Evolutionary conservation across 2,329 filamentous ascomycete species (phyloP).

Genomic region (Grosmannia serpens): DNA sequence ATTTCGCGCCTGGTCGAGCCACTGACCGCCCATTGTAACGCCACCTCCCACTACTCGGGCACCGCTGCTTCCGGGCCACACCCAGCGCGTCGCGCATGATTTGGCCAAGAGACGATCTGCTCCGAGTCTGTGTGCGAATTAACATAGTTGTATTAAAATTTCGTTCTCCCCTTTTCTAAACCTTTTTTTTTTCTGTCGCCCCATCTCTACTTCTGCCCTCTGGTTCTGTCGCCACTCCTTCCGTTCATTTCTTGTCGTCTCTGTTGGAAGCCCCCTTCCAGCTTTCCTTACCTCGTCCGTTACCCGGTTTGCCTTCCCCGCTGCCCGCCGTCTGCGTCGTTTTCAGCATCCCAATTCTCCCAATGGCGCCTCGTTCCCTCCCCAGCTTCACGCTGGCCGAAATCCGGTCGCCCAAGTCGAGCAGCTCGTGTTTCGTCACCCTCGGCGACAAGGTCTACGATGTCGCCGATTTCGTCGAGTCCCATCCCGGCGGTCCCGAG

Average conservation of each 20-base stretch:
- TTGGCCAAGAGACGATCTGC: neutral
- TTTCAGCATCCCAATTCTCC: neutral
- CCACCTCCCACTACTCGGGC: neutral
- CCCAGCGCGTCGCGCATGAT: neutral
- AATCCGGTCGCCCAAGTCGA: slow-evolving; percentile 67
- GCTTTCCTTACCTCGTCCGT: neutral
- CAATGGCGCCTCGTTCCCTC: slow-evolving; percentile 70
- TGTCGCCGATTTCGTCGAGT: slow-evolving; percentile 78
- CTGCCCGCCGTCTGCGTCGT: neutral
- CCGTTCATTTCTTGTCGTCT: neutral
- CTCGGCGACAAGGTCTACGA: slow-evolving; percentile 88
- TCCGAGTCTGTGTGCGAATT: too few relatives aligned
- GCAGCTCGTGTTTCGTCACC: slow-evolving; percentile 84
- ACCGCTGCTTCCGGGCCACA: neutral
- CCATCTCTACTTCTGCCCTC: neutral
- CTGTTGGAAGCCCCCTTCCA: neutral
- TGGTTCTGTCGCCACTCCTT: neutral
- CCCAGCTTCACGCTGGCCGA: slow-evolving; percentile 75
- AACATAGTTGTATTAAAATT: neutral
- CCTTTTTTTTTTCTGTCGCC: neutral
- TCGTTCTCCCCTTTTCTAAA: neutral
- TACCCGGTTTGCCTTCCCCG: neutral
- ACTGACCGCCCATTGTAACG: slow-evolving; percentile 3
- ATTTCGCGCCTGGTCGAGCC: neutral
- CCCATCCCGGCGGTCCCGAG: slow-evolving; percentile 83